Evolutionary conservation across 345 rosid species (phyloP).

Genomic region (Clausena lansium): DNA sequence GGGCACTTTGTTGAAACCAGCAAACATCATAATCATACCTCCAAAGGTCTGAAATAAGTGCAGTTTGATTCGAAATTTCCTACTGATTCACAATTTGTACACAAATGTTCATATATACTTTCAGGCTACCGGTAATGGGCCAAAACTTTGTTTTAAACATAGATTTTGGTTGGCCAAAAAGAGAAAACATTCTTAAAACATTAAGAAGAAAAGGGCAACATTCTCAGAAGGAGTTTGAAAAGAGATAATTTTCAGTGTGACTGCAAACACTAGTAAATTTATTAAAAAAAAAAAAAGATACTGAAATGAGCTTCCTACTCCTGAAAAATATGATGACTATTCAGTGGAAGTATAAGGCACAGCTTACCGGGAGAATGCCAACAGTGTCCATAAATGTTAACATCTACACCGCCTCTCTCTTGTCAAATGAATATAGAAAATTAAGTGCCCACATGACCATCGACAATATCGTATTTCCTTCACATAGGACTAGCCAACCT

Average conservation of each 20-base stretch:
- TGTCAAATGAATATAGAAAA: background rate
- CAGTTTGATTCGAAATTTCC: slow-evolving; percentile 11
- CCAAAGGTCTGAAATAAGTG: slow-evolving; percentile 7
- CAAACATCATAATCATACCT: slow-evolving; percentile 21
- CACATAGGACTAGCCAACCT: background rate
- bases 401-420: background rate
- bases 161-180: slow-evolving; percentile 2
- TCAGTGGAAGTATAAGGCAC: background rate
- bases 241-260: background rate
- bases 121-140: slow-evolving; percentile 4
- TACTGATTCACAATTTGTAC: slow-evolving; percentile 8
- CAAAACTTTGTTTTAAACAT: slow-evolving; percentile 3
- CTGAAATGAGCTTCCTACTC: background rate
- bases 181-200: slow-evolving; percentile 1
- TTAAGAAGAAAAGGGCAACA: slow-evolving; percentile 1
- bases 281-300: background rate
- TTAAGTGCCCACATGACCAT: background rate
- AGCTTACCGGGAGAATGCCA: background rate
- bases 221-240: slow-evolving; percentile 12
- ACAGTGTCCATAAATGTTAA: background rate
- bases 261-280: background rate
- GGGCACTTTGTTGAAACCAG: slow-evolving; percentile 17
- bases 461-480: slow-evolving; percentile 12
- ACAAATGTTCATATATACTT: slow-evolving; percentile 8
- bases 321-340: background rate